Base-by-base conservation (phyloP, 257 asterid species). In the Solanum sejunctum region DNA sequence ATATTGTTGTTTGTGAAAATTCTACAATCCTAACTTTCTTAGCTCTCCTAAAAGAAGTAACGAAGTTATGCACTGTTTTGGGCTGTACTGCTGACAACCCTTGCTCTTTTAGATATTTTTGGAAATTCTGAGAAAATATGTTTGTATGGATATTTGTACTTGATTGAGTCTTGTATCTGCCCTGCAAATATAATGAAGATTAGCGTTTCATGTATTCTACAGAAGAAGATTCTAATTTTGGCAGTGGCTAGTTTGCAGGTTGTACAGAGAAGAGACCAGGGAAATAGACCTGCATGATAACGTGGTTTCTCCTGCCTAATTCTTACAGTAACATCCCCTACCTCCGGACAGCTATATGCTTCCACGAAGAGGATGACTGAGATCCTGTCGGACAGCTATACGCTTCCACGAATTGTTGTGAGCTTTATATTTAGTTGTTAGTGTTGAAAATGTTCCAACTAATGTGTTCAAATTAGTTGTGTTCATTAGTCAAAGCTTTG, bases 211-310 rank as follows among this genome's bases (percentile, higher is more conserved):
- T 78, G 64, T 15, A 6, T 15, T 78, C 49, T 78, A 11, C 47
- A 52, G 16, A 52, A 26, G 64, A 52, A 52, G 11, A 66, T 26
- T 21, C 57, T 66, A 26, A 71, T 28, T 26, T 66, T 23, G 32
- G 75, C 39, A 18, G 21, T 64, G 64, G 64, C 64, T 32, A 18
- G 28, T 83, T 83, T 21, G 81, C 45, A 82, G 77, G 78, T 43
- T 83, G 85, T 83, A 83, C 85, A 83, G 85, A 45, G 32, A 66
- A 66, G 80, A 83, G 63, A 8, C 26, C 47, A 52, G 63, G 63
- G 83, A 23, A 49, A 77, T 23, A 77, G 3, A 49, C 61, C 23
- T 78, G 52, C 66, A 26, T 39, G 52, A 69, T 69, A 69, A 18
- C 52, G 39, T 39, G 52, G 78, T 69, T 12, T 36, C 77, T 18